Evolutionary conservation across 75 land plant genomes (phyloP).

Genomic region (Sequoiadendron giganteum): DNA sequence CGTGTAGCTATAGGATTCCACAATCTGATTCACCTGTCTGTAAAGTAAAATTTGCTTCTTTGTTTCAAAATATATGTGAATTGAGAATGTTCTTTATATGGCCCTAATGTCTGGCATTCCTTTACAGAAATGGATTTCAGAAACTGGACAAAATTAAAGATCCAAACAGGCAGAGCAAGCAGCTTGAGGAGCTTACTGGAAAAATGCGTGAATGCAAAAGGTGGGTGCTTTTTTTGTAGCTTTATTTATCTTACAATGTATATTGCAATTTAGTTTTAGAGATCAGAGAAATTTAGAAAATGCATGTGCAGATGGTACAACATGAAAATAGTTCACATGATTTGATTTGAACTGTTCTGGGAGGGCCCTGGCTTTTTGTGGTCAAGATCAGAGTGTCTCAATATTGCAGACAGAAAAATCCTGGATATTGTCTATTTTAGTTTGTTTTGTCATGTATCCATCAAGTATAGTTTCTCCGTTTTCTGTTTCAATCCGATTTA

Average conservation of each 20-base stretch:
- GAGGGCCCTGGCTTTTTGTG: neutral
- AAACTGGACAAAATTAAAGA: constrained; percentile 91
- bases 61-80: neutral
- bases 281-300: neutral
- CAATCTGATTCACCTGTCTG: neutral
- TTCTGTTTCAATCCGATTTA: neutral
- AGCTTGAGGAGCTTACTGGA: constrained; percentile 89
- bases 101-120: neutral
- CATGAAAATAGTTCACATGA: neutral
- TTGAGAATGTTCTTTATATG: neutral
- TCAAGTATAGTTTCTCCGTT: neutral
- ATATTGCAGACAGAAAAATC: neutral
- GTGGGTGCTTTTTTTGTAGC: constrained; percentile 19
- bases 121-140: constrained; percentile 81
- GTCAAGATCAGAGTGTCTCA: neutral
- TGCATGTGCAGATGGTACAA: neutral
- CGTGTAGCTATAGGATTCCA: neutral
- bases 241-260: neutral
- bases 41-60: neutral
- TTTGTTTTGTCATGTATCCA: neutral
- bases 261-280: neutral
- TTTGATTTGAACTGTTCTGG: neutral
- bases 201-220: constrained; percentile 92
- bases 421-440: neutral
- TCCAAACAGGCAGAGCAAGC: constrained; percentile 73